Conservation (phyloP, 768 basidiomycete species). For the Boletus rufocinnamomeus region DNA sequence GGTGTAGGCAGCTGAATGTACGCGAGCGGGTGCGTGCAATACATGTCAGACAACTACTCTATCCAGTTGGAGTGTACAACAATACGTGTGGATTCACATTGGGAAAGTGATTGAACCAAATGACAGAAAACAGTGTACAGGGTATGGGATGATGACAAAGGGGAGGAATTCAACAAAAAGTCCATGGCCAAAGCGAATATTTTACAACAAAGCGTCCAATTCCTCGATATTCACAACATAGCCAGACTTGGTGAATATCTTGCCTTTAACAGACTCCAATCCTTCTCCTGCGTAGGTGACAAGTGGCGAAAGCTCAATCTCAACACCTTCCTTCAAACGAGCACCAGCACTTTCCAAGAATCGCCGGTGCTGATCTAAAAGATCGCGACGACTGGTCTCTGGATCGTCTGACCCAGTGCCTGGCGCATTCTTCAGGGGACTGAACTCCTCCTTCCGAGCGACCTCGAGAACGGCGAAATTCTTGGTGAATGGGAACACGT, state of each 20-base stretch:
- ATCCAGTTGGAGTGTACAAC: slow-evolving; percentile 17
- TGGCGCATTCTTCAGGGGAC: slow-evolving; percentile 96
- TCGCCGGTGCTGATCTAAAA: slow-evolving; percentile 82
- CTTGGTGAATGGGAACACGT: slow-evolving; percentile 93
- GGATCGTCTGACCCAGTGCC: slow-evolving; percentile 90
- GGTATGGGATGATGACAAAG: slow-evolving; percentile 4
- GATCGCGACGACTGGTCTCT: slow-evolving; percentile 85
- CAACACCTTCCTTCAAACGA: slow-evolving; percentile 64
- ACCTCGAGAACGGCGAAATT: slow-evolving; percentile 88
- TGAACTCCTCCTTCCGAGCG: slow-evolving; percentile 86
- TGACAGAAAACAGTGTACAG: neutral
- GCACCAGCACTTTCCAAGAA: slow-evolving; percentile 85
- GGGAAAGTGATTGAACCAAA: slow-evolving; percentile 1
- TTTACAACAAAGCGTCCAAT: slow-evolving; percentile 65
- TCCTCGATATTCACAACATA: slow-evolving; percentile 65
- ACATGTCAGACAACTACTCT: slow-evolving; percentile 13
- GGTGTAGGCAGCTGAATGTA: slow-evolving; percentile 45
- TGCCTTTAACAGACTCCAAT: slow-evolving; percentile 74
- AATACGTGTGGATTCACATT: slow-evolving; percentile 4
- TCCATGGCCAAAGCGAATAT: slow-evolving; percentile 4
- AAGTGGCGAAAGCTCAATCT: slow-evolving; percentile 89
- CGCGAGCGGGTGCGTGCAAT: slow-evolving; percentile 16
- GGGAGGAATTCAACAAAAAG: slow-evolving; percentile 6
- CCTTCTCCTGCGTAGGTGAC: slow-evolving; percentile 95
- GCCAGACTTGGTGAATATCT: slow-evolving; percentile 76